Conservation (phyloP, 2,329 filamentous ascomycete species). For the Dothideomycetidae sp. region DNA sequence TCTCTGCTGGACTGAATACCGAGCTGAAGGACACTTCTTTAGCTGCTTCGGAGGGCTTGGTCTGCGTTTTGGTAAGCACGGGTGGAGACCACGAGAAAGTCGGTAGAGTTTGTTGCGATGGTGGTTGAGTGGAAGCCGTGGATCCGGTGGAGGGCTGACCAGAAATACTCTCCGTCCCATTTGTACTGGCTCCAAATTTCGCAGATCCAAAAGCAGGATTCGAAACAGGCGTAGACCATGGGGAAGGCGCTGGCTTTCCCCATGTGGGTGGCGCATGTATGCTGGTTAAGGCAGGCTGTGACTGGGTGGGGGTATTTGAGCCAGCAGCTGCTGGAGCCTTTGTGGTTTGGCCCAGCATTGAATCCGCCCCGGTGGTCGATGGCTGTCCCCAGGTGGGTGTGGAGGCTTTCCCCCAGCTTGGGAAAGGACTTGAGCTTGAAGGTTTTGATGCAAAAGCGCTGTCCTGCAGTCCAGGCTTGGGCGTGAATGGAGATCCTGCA, state of each 20-base stretch:
- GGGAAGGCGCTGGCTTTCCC: slow-evolving; percentile 5
- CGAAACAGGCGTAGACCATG: slow-evolving; percentile 6
- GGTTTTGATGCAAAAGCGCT: slow-evolving; percentile 8
- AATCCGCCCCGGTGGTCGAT: too few relatives aligned
- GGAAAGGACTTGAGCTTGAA: slow-evolving; percentile 1
- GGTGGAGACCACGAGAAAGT: slow-evolving; percentile 1
- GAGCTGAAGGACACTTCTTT: too few relatives aligned
- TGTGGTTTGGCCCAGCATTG: slow-evolving; percentile 2
- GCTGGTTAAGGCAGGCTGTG: slow-evolving; percentile 2
- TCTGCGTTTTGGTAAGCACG: too few relatives aligned
- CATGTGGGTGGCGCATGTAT: slow-evolving; percentile 5
- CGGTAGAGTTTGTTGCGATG: background rate
- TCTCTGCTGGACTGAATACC: too few relatives aligned
- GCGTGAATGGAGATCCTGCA: slow-evolving; percentile 1
- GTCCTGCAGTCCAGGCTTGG: slow-evolving; percentile 1
- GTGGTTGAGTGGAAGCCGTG: background rate
- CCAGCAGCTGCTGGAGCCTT: background rate
- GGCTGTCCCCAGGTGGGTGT: too few relatives aligned
- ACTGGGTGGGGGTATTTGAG: background rate
- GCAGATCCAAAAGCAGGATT: background rate
- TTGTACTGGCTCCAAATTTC: too few relatives aligned
- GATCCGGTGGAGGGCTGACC: background rate
- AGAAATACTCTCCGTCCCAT: too few relatives aligned
- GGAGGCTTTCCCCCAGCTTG: too few relatives aligned
- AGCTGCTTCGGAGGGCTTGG: too few relatives aligned